These are phyloP conservation scores for Uronychia binucleata DNA, from an alignment of 73 alveolate species.

Conservation along the genomic window DNA sequence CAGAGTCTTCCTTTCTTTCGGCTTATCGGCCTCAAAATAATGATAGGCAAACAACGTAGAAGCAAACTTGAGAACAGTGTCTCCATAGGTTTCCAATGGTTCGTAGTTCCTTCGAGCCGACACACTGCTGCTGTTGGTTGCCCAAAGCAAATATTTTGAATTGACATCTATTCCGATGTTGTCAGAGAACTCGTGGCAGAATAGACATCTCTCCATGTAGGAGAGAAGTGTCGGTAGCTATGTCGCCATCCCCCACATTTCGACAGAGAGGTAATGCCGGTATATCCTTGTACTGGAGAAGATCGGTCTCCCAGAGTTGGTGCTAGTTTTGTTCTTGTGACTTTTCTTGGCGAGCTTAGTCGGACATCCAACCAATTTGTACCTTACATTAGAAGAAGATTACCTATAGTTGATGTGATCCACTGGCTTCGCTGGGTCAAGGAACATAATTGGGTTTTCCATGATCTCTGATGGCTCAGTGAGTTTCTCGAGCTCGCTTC, in stretches of 20 bases:
- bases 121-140: constrained; percentile 37
- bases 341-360: constrained; percentile 2
- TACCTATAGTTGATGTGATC: constrained; percentile 21
- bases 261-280: constrained; percentile 18
- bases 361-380: not conserved
- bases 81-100: constrained; percentile 72
- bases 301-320: constrained; percentile 34
- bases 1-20: constrained; percentile 5
- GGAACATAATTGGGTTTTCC: constrained; percentile 15
- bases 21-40: not conserved
- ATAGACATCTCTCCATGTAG: constrained; percentile 38
- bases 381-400: constrained; percentile 10
- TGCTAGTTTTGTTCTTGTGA: constrained; percentile 27
- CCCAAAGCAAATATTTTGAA: constrained; percentile 46
- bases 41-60: constrained; percentile 42
- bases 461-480: constrained; percentile 4
- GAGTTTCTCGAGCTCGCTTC: constrained; percentile 3
- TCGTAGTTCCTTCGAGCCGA: constrained; percentile 25
- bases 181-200: constrained; percentile 23
- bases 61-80: constrained; percentile 58
- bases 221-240: constrained; percentile 19
- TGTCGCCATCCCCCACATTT: constrained; percentile 14
- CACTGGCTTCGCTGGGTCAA: constrained; percentile 23
- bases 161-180: constrained; percentile 30
- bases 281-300: constrained; percentile 20